Conservation (phyloP, 2,329 filamentous ascomycete genomes). For the Cercospora berteroae region DNA sequence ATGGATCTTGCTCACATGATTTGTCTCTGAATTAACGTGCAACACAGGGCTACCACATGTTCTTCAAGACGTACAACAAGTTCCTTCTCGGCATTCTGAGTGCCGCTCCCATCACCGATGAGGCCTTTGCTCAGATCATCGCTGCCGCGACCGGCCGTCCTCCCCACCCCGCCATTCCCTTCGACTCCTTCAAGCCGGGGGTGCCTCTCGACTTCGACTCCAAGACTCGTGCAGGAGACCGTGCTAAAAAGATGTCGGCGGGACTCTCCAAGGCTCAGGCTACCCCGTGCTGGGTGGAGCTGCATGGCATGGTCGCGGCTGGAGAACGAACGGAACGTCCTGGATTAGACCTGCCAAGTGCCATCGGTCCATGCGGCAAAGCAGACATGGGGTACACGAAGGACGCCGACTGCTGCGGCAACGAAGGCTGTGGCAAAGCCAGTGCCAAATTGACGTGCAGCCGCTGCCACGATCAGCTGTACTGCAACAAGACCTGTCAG, state of each 20-base stretch:
- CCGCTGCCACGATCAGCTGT: slow-evolving; percentile 5
- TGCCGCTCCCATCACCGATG: neutral
- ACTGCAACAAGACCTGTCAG: slow-evolving; percentile 12
- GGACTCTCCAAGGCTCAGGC: neutral
- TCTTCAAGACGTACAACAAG: neutral
- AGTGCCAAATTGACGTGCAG: neutral
- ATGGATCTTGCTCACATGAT: too few species aligned
- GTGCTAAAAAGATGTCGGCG: neutral
- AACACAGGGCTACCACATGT: neutral
- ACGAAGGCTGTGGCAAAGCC: neutral
- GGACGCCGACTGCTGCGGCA: neutral
- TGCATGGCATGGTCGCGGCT: neutral
- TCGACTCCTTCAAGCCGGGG: neutral
- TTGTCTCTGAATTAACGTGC: too few species aligned
- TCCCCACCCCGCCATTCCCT: too few species aligned
- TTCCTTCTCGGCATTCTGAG: neutral
- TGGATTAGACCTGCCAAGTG: too few species aligned
- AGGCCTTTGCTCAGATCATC: neutral
- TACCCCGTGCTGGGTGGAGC: neutral
- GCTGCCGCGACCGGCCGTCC: too few species aligned
- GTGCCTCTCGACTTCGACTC: neutral
- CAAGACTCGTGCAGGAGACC: neutral
- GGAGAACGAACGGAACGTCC: neutral
- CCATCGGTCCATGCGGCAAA: neutral
- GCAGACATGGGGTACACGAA: neutral